A percentile compares a stretch with the other conserved stretches of the same genome.
Evolutionary conservation across 202 grass and related monocot genomes (phyloP).

Genomic region (Zoysia matrella): DNA sequence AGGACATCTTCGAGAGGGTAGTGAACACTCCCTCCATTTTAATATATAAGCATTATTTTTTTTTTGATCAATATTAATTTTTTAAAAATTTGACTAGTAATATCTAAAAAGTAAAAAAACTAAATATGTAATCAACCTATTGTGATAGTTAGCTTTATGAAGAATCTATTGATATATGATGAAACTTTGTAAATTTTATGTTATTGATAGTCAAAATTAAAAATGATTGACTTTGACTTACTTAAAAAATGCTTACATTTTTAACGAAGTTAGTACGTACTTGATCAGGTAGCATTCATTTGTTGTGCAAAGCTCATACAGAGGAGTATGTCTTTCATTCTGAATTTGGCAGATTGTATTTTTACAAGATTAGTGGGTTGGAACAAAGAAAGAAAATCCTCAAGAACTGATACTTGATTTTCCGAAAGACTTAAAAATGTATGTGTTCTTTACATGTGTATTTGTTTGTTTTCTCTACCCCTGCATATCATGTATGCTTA

Average conservation of each 20-base stretch:
- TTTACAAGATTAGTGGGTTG: slow-evolving; percentile 86
- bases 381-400: slow-evolving; percentile 80
- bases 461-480: slow-evolving; percentile 8
- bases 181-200: no score
- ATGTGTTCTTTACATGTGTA: neutral
- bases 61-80: no score
- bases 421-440: slow-evolving; percentile 71
- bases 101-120: no score
- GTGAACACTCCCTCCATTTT: slow-evolving; percentile 15
- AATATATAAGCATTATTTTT: no score
- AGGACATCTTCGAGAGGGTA: slow-evolving; percentile 93
- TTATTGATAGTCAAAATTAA: no score
- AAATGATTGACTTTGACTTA: no score
- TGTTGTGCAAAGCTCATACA: no score
- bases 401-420: slow-evolving; percentile 78
- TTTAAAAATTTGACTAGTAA: no score
- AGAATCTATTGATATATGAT: no score
- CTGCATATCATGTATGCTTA: neutral
- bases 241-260: no score
- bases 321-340: neutral
- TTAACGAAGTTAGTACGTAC: neutral
- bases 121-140: no score
- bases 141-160: no score
- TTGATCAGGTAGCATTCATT: neutral
- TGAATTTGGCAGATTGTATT: slow-evolving; percentile 78